Base-by-base conservation (phyloP, 192 early-diverging fungal species). In the Backusella australiensis region DNA sequence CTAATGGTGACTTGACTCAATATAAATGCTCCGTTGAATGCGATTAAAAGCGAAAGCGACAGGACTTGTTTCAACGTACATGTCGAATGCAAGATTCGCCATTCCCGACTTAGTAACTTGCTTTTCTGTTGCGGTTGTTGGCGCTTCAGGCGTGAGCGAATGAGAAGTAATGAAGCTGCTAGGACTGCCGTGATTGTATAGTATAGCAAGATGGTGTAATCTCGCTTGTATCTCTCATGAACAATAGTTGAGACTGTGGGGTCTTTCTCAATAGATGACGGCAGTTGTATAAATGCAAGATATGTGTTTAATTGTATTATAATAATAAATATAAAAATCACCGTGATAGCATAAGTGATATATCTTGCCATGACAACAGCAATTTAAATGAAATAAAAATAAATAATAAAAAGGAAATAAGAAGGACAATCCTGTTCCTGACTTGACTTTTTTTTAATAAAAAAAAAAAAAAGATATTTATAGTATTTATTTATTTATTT, bases 151-250 rank as follows among this genome's bases (percentile, higher is more conserved):
- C 11, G 26, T 14, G 56, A 63, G 12, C 9, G 56, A 29, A 29
- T 4, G 56, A 63, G 23, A 11, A 63, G 26, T 1, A 14, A 26
- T 11, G 26, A 29, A 3, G 9, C 56, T 63, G 56, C 56, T 29
- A 63, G 6, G 2, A 63, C 2, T 63, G 23, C 56, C 3, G 56
- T 63, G 56, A 63, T 63, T 26, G 23, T 29, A 29, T 63, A 63
- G n/a, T 21, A 63, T 32, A 63, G 29, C 23, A 63, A 8, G 26
- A 63, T 23, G 3, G 56, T 63, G 56, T 63, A 63, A 63, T 63
- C 56, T 29, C 56, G 23, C 56, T 63, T 63, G 56, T 63, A 63
- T 63, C 56, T 23, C 56, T 63, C 56, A 63, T 63, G 56, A 14
- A 63, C 26, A 29, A 63, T 63, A 29, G 56, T 11, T 6, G 56